These are phyloP conservation scores for Zygosaccharomyces bisporus DNA, from an alignment of 805 yeast genomes.

Conservation along the genomic window DNA sequence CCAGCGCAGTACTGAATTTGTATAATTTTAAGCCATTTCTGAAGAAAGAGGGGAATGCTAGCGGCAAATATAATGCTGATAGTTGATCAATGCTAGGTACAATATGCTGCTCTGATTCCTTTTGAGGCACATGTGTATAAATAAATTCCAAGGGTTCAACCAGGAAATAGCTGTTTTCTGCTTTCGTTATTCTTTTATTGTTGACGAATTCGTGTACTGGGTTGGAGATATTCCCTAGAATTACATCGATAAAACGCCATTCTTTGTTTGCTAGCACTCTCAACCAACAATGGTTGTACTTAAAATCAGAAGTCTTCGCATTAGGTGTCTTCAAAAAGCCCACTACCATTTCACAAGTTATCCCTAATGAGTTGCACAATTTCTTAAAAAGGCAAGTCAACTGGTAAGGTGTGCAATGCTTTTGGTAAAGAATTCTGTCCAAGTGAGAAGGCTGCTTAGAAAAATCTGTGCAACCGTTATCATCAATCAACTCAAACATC, in stretches of 20 bases:
- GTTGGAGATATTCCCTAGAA: slow-evolving; percentile 57
- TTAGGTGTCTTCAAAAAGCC: slow-evolving; percentile 85
- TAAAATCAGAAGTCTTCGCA: slow-evolving; percentile 43
- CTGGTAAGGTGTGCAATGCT: slow-evolving; percentile 65
- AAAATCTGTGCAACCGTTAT: slow-evolving; percentile 37
- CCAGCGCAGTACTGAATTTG: slow-evolving; percentile 72
- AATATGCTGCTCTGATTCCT: slow-evolving; percentile 77
- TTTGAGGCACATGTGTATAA: slow-evolving; percentile 82
- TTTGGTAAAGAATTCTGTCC: slow-evolving; percentile 40
- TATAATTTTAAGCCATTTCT: slow-evolving; percentile 53
- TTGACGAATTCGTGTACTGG: slow-evolving; percentile 44
- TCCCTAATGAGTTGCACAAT: slow-evolving; percentile 64
- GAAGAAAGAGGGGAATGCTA: slow-evolving; percentile 80
- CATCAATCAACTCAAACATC: slow-evolving; percentile 47
- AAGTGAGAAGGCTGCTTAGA: slow-evolving; percentile 40
- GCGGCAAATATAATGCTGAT: slow-evolving; percentile 75
- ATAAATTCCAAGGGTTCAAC: slow-evolving; percentile 71
- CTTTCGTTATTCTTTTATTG: slow-evolving; percentile 29
- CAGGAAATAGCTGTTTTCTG: slow-evolving; percentile 64
- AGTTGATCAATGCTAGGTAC: slow-evolving; percentile 78
- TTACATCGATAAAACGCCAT: slow-evolving; percentile 75
- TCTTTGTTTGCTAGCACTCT: slow-evolving; percentile 70
- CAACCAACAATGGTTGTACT: slow-evolving; percentile 86
- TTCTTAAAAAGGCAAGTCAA: slow-evolving; percentile 71
- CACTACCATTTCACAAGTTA: slow-evolving; percentile 69